A percentile compares a stretch with the other conserved stretches of the same genome.
phyloP scores from a whole-genome alignment of 2,329 filamentous ascomycete genomes.

The Drechslerella coelobrocha region DNA sequence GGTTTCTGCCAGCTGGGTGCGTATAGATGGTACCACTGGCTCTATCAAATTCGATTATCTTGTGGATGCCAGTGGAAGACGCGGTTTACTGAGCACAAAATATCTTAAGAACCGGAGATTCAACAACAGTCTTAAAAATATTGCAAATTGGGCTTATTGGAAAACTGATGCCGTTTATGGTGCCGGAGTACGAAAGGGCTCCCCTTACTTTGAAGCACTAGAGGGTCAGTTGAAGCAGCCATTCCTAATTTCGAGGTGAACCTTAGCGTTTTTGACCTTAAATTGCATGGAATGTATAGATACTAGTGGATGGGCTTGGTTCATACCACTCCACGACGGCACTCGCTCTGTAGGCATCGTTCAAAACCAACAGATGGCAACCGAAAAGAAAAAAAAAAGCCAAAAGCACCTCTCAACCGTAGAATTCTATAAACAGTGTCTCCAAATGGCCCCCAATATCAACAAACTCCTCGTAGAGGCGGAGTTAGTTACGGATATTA shows the following conservation, averaged over 20 bases:
- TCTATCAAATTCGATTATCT: slow-evolving; percentile 62
- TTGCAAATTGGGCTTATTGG: slow-evolving; percentile 64
- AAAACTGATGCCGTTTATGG: slow-evolving; percentile 57
- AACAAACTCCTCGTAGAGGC: slow-evolving; percentile 56
- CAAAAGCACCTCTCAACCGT: slow-evolving; percentile 43
- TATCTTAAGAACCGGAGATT: slow-evolving; percentile 63
- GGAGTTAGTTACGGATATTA: slow-evolving; percentile 58
- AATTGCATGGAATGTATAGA: slow-evolving; percentile 55
- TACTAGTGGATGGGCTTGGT: slow-evolving; percentile 63
- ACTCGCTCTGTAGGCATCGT: slow-evolving; percentile 61
- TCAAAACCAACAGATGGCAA: slow-evolving; percentile 58
- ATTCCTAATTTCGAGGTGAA: background rate
- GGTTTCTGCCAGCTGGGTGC: slow-evolving; percentile 58
- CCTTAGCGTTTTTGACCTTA: no score
- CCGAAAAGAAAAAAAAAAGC: slow-evolving; percentile 57
- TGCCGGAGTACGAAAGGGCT: slow-evolving; percentile 57
- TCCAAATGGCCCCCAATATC: slow-evolving; percentile 57
- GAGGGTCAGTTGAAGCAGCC: slow-evolving; percentile 54
- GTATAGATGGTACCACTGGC: slow-evolving; percentile 57
- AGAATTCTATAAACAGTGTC: slow-evolving; percentile 57
- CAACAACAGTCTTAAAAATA: slow-evolving; percentile 63
- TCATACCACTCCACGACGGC: slow-evolving; percentile 63
- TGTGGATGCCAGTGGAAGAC: slow-evolving; percentile 62
- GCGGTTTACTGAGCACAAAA: slow-evolving; percentile 61
- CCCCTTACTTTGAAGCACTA: slow-evolving; percentile 62